phyloP scores from a whole-genome alignment of 2,329 filamentous ascomycete species.

The Cytospora schulzeri region DNA sequence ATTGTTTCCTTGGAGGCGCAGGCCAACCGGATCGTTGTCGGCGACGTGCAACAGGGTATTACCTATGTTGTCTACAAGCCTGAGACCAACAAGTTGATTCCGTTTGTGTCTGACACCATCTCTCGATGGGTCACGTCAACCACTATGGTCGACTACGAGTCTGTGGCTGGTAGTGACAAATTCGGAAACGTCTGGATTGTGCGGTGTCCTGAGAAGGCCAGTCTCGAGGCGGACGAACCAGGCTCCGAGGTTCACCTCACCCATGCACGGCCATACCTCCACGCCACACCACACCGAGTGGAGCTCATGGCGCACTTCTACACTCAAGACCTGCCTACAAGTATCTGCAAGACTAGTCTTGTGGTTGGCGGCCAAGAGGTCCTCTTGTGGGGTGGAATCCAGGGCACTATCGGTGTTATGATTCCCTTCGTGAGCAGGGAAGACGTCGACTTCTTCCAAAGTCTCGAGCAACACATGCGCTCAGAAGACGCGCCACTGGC shows the following conservation, averaged over 20 bases:
- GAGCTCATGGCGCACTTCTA: conserved; percentile 87
- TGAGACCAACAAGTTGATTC: conserved; percentile 86
- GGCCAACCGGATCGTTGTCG: conserved; percentile 87
- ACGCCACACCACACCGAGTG: conserved; percentile 83
- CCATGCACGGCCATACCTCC: conserved; percentile 86
- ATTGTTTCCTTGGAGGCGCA: conserved; percentile 89
- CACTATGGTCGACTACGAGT: conserved; percentile 97
- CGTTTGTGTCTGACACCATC: conserved; percentile 89
- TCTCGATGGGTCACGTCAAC: conserved; percentile 88
- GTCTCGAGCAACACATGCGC: conserved; percentile 83
- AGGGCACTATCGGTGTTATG: conserved; percentile 90
- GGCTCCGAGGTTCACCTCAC: conserved; percentile 87
- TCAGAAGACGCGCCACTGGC: conserved; percentile 85
- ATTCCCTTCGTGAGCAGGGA: conserved; percentile 90
- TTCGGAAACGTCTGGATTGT: conserved; percentile 97
- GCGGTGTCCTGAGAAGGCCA: conserved; percentile 82
- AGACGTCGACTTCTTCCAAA: conserved; percentile 97
- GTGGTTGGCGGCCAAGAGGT: conserved; percentile 91
- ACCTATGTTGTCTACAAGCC: conserved; percentile 94
- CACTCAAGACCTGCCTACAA: conserved; percentile 88
- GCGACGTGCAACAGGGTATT: conserved; percentile 89
- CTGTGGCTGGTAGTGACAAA: conserved; percentile 91
- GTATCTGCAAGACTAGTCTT: conserved; percentile 84
- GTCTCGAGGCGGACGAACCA: conserved; percentile 88
- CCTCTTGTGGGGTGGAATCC: conserved; percentile 89